Base-by-base conservation (phyloP, 148 eudicot genomes). In the Agrostemma githago region DNA sequence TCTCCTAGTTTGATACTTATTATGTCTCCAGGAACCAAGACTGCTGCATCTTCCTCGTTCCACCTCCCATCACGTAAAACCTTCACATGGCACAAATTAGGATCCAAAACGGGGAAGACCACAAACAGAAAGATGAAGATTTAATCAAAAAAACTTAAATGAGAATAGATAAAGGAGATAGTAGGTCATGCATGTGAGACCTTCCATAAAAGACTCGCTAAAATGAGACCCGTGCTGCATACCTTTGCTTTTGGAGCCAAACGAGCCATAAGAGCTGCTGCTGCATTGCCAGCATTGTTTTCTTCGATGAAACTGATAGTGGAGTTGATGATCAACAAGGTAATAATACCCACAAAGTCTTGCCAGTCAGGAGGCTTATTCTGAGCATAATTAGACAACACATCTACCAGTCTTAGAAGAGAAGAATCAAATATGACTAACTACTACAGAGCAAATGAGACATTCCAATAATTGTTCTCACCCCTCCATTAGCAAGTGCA, bases 401-500 rank as follows among this genome's bases (percentile, higher is more conserved):
- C 0, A 40, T 20, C 20, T 16, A 66, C 66, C 20, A 5, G 69
- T 78, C n/a, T n/a, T 26, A 20, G 34, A 56, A 10, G 56, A 70
- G 6, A 58, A 0, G n/a, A 38, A 21, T 39, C 14, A 44, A 76
- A 76, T 2, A 37, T 60, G 61, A 5, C 65, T 44, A 43, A 17
- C 15, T 43, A n/a, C 38, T 17, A 71, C 65, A 11, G n/a, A 75
- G 1, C 17, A 51, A 51, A 51, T 10, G 16, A 26, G 56, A 11
- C 56, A 51, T 60, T 20, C 39, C 15, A 70, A 74, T 21, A 19
- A 41, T 74, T 39, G 7, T 73, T 64, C 92, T 90, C 76, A 96
- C 99, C 82, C 99, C 99, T 83, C 99, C 99, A 76, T 96, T 96
- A 68, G 99, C 99, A 80, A 96, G 97, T 66, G 99, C 99, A 83